Evolutionary conservation across 768 basidiomycete genomes (phyloP), one percentile per base, ranked within the genome.

Genomic region (Lactarius hatsudake): DNA sequence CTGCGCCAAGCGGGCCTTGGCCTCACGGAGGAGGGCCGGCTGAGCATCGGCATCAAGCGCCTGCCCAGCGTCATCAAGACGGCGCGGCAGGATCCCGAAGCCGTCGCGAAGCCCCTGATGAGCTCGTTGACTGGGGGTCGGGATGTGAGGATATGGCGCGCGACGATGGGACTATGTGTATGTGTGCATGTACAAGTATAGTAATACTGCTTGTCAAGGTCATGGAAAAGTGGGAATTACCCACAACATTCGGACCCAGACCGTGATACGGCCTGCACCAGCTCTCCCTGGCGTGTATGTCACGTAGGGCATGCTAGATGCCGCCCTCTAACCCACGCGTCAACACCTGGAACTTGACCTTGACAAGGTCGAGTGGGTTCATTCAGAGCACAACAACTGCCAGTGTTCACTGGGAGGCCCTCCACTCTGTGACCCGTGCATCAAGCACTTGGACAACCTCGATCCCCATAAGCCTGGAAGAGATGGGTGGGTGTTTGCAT

Each of bases 11-110:
- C 92, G 1, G 93, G 92, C 13, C 87, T 96, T 67, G 85, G 82
- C 12, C n/a, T n/a, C n/a, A 74, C 79, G 20, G 77, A 78, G 6
- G 81, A 82, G 7, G 54, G 63, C 48, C 75, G 78, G 13, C 71
- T 95, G 71, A 86, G 89, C 69, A 89, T 98, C 57, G 97, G 97
- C 0, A 87, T 99, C 73, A 98, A 98, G 86, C 95, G 92, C 78
- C 73, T 99, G 76, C 76, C 98, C 74, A 93, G 88, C 67, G 83
- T 91, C 63, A 83, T 96, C n/a, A 97, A 99, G 82, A 98, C 97
- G 96, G 92, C 96, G 59, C 83, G 96, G 73, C 97, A 98, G 79
- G 96, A 97, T 73, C 93, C 93, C 1, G 88, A 92, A 59, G 88
- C 87, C 68, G 89, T 87, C 18, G 91, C 86, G 34, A 86, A 89